Base-by-base conservation (phyloP, 306 rosid species). In the Cucurbita argyrosperma region DNA sequence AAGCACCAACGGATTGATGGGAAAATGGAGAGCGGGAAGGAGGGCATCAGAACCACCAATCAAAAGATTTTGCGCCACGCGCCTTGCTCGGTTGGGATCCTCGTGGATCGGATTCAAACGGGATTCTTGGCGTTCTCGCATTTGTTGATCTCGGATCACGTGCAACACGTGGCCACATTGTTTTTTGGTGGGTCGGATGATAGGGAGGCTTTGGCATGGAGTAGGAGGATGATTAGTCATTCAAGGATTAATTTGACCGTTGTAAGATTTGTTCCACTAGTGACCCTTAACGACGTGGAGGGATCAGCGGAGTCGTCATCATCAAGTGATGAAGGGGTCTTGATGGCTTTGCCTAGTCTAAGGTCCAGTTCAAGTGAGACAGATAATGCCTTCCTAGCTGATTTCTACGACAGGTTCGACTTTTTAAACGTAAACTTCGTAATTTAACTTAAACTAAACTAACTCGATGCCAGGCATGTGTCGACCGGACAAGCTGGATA, bases 1-100 rank as follows among this genome's bases (percentile, higher is more conserved):
- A 94, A 94, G 64, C 97, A 94, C 71, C 96, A 94, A 30, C 65
- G 96, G 4, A 94, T 94, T 4, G 98, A 94, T 59, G 96, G 98
- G 39, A 90, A 89, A 66, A 77, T 90, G 86, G 98, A 94, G 78
- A 83, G 86, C 4, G 97, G 97, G 10, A 94, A 88, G 30, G 96
- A 94, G 60, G 97, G 88, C 4, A 81, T 90, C 9, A 75, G 97
- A 74, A 82, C 84, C 1, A 90, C 98, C 2, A 94, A 94, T 65
- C 98, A 90, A 18, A 94, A 94, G 86, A 82, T 94, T 80, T 86
- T 94, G 1, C 88, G 97, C 13, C 97, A 94, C 8, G 96, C 96
- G 0, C 95, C 96, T 14, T 86, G 97, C 64, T 83, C 96, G 0
- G 87, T 90, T 0, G 98, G 98, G 54, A 75, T 94, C 1, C 62